These are phyloP conservation scores for Colletotrichum zoysiae DNA, from an alignment of 2,329 filamentous ascomycete genomes.

Conservation along the genomic window DNA sequence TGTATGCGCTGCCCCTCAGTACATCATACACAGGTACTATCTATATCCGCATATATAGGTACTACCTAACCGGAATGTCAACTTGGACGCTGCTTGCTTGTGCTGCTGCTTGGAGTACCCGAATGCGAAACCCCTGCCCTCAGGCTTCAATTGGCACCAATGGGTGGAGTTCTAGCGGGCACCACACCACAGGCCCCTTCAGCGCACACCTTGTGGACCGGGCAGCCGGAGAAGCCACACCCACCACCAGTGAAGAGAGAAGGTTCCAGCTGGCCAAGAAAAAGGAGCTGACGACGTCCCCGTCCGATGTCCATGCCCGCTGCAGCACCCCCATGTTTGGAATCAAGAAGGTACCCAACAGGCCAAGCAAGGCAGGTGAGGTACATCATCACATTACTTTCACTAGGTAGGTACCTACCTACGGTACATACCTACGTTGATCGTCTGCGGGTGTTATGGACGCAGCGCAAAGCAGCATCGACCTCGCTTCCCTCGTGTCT, in stretches of 20 bases:
- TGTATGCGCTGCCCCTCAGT: constrained; percentile 4
- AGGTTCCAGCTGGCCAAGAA: constrained; percentile 37
- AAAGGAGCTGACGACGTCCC: constrained; percentile 42
- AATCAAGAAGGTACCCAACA: constrained; percentile 18
- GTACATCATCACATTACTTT: constrained; percentile 11
- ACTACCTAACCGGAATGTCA: neutral
- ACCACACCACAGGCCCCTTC: constrained; percentile 39
- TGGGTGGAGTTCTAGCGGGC: constrained; percentile 26
- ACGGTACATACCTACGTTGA: neutral
- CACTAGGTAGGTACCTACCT: no score
- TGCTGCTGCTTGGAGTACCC: neutral
- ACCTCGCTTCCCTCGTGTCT: constrained; percentile 10
- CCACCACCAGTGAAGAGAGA: constrained; percentile 33
- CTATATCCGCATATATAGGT: no score
- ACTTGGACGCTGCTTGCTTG: constrained; percentile 7
- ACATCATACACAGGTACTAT: neutral
- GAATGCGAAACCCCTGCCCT: constrained; percentile 34
- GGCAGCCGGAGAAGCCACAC: constrained; percentile 39
- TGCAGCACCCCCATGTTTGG: constrained; percentile 14
- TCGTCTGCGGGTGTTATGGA: neutral
- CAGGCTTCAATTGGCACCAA: constrained; percentile 38
- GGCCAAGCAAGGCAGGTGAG: neutral
- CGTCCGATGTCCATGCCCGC: constrained; percentile 38
- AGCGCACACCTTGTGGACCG: constrained; percentile 38
- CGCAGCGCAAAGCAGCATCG: constrained; percentile 16